Conservation (phyloP, 768 basidiomycete genomes). For the Tremella mesenterica region DNA sequence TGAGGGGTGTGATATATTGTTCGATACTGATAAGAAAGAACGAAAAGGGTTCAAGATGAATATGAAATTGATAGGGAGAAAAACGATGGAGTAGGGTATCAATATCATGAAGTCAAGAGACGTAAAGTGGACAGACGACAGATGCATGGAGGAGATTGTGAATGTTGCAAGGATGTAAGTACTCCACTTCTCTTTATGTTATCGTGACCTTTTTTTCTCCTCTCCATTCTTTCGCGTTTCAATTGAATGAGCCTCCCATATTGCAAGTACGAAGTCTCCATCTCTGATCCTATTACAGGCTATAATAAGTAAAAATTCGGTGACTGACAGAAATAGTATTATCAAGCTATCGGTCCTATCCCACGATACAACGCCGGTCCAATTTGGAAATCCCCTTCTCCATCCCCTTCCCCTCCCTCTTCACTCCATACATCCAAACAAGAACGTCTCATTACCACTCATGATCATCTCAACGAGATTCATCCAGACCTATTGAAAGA, state of each 20-base stretch:
- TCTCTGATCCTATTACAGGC: too few relatives aligned
- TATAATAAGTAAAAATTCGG: too few relatives aligned
- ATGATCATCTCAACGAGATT: too few relatives aligned
- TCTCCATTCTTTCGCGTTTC: neutral
- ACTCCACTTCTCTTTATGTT: neutral
- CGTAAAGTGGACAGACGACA: constrained; percentile 55
- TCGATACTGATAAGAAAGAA: neutral
- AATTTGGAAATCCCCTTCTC: constrained; percentile 59
- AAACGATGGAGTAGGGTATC: constrained; percentile 60
- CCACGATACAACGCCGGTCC: constrained; percentile 60
- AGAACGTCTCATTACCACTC: too few relatives aligned
- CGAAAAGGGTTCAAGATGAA: constrained; percentile 46
- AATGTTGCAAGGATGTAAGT: constrained; percentile 67
- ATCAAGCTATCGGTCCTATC: constrained; percentile 64
- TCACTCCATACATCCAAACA: too few relatives aligned
- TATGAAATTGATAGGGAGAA: constrained; percentile 59
- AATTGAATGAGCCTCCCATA: too few relatives aligned
- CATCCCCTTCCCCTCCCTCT: too few relatives aligned
- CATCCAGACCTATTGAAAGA: too few relatives aligned
- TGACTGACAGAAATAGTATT: constrained; percentile 56
- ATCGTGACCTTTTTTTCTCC: neutral
- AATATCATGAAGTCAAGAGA: constrained; percentile 70
- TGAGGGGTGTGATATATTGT: too few relatives aligned
- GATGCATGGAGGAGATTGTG: constrained; percentile 71
- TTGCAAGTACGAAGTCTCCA: too few relatives aligned